A percentile compares a stretch with the other conserved stretches of the same genome.
Evolutionary conservation across 148 eudicot genomes (phyloP).

Genomic region (Spergularia bocconei): DNA sequence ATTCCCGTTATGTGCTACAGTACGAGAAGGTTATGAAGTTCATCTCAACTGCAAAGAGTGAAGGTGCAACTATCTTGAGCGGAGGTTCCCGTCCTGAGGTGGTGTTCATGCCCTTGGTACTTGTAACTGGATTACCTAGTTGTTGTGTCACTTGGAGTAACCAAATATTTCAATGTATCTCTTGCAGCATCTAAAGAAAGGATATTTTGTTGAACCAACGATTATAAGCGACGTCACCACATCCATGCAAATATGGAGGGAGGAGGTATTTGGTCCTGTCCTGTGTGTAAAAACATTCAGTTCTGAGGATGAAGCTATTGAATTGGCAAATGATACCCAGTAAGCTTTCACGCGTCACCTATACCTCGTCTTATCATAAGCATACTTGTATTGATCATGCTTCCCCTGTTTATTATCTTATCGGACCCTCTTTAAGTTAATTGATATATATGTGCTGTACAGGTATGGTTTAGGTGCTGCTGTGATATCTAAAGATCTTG

Average conservation of each 20-base stretch:
- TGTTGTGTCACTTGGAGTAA: conserved; percentile 10
- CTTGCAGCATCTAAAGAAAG: conserved; percentile 74
- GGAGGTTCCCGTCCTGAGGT: conserved; percentile 96
- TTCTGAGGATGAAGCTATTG: conserved; percentile 92
- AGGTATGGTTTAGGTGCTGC: conserved; percentile 92
- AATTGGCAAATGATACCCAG: conserved; percentile 92
- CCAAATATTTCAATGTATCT: conserved; percentile 9
- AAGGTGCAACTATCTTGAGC: conserved; percentile 84
- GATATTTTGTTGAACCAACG: conserved; percentile 76
- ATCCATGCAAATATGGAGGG: conserved; percentile 98
- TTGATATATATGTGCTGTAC: conserved; percentile 16
- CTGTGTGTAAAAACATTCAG: conserved; percentile 91
- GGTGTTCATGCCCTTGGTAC: conserved; percentile 8
- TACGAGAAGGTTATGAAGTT: conserved; percentile 76
- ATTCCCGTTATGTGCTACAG: conserved; percentile 42
- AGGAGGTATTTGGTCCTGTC: conserved; percentile 97
- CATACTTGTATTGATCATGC: background rate
- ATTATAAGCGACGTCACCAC: conserved; percentile 73
- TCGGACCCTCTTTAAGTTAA: conserved; percentile 21
- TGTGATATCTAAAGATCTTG: conserved; percentile 80
- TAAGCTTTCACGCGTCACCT: conserved; percentile 26
- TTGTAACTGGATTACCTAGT: background rate
- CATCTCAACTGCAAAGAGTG: conserved; percentile 80
- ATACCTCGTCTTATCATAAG: background rate
- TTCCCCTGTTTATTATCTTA: background rate